Evolutionary conservation across 805 yeast species (phyloP), one percentile per base, ranked within the genome.

Genomic region (Ogataea siamensis): DNA sequence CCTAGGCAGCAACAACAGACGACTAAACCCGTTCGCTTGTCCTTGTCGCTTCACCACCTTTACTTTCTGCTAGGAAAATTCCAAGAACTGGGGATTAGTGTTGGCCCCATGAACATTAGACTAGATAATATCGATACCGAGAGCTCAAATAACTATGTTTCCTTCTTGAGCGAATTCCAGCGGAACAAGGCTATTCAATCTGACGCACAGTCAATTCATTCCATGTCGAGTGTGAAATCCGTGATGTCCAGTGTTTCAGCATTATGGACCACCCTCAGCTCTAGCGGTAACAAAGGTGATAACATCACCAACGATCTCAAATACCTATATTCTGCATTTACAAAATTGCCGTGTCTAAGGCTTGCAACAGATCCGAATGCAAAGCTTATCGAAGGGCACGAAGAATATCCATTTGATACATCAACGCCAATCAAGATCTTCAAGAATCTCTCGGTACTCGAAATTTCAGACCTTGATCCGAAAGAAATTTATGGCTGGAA

Each of bases 361-460:
- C 54, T 80, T 39, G 73, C 80, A 9, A 80, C 81, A 8, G 81
- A 77, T 44, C 67, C 76, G 5, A 76, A 76, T 44, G 73, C 81
- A 12, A 72, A 67, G 45, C 61, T 76, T 29, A 79, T 80, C 19
- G 70, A 67, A 34, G 78, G 80, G 2, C 80, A 78, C 54, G 84
- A 80, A 50, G 86, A 80, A 53, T 80, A 74, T 53, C 87, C 86
- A 0, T 79, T 81, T 54, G 87, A 80, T 51, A 78, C 85, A 3
- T 71, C 82, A 4, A 80, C 81, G 7, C 86, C 87, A 3, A 54
- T 80, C n/a, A 63, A 62, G 26, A 67, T 76, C 57, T 80, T 80
- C 57, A 78, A 77, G 44, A 80, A 78, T 51, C 59, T 80, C 32
- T 75, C 78, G 33, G 83, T 80, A 14, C 60, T 80, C 30, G 87